Evolutionary conservation across 2,329 filamentous ascomycete genomes (phyloP).

Genomic region (Xylariaceae sp.): DNA sequence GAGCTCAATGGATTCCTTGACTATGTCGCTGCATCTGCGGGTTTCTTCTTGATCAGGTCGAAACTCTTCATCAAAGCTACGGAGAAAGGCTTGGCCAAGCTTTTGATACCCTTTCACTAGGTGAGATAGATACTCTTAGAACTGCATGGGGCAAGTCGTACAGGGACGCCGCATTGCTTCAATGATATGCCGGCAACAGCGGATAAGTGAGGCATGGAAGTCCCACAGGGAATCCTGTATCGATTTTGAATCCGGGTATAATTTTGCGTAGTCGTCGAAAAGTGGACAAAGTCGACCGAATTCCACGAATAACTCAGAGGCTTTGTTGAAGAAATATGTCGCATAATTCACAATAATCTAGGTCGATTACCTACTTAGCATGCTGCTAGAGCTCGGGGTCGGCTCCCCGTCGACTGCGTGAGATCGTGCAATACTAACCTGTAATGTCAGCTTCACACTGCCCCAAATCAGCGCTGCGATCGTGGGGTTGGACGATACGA

Average conservation of each 20-base stretch:
- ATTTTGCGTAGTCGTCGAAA: constrained; percentile 34
- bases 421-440: constrained; percentile 22
- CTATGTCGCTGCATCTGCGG: constrained; percentile 15
- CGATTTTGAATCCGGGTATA: constrained; percentile 33
- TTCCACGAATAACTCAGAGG: constrained; percentile 35
- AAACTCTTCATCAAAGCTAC: constrained; percentile 29
- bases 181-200: constrained; percentile 33
- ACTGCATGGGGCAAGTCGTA: background rate
- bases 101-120: constrained; percentile 11
- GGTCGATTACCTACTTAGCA: background rate
- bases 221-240: constrained; percentile 33
- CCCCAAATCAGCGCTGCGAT: constrained; percentile 41
- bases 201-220: constrained; percentile 35
- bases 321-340: constrained; percentile 36
- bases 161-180: constrained; percentile 20
- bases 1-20: constrained; percentile 26
- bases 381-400: background rate
- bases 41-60: constrained; percentile 24
- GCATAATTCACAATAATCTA: constrained; percentile 34
- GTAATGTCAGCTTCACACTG: constrained; percentile 37
- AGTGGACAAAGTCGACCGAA: constrained; percentile 34
- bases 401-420: background rate
- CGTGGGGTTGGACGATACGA: constrained; percentile 34
- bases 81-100: constrained; percentile 11
- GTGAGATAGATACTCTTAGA: background rate